Conservation (phyloP, 352 stramenopile species). For the Phytopythium vexans region DNA sequence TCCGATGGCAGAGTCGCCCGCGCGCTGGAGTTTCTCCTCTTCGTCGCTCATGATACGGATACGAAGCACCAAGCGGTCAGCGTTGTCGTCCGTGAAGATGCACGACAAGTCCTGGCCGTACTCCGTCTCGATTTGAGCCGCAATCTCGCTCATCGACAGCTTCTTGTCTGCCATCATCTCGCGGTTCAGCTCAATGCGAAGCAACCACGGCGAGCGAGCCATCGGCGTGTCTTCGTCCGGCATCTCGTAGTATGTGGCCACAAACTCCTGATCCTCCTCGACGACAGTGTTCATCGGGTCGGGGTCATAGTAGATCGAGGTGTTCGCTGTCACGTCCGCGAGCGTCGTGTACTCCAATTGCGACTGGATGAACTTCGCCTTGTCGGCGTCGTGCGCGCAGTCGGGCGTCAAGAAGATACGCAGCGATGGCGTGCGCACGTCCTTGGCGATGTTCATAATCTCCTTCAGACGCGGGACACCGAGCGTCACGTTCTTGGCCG, state of each 20-base stretch:
- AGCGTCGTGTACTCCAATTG: conserved; percentile 98
- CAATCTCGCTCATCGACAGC: conserved; percentile 97
- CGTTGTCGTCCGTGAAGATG: conserved; percentile 98
- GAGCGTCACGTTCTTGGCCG: conserved; percentile 99
- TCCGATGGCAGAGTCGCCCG: conserved; percentile 80
- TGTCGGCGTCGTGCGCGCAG: conserved; percentile 81
- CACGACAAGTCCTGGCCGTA: conserved; percentile 96
- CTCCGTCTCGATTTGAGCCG: conserved; percentile 92
- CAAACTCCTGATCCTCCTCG: conserved; percentile 96
- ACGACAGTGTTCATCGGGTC: conserved; percentile 97
- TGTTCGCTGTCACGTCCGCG: conserved; percentile 94
- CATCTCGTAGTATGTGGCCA: conserved; percentile 98
- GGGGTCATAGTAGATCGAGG: conserved; percentile 99
- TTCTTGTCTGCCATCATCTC: conserved; percentile 98
- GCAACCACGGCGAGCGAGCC: conserved; percentile 94
- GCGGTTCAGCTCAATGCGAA: conserved; percentile 98
- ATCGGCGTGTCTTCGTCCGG: conserved; percentile 95
- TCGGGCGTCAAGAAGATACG: conserved; percentile 94
- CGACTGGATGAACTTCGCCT: conserved; percentile 90
- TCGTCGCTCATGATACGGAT: conserved; percentile 97
- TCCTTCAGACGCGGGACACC: conserved; percentile 99
- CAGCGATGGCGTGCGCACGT: conserved; percentile 96
- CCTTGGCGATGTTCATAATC: conserved; percentile 99
- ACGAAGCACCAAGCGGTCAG: conserved; percentile 95
- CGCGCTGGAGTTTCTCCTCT: conserved; percentile 82